Percentiles rank a stretch among this genome's conserved stretches.
Evolutionary conservation across 345 rosid genomes (phyloP).

Genomic region (Erucastrum elatum): DNA sequence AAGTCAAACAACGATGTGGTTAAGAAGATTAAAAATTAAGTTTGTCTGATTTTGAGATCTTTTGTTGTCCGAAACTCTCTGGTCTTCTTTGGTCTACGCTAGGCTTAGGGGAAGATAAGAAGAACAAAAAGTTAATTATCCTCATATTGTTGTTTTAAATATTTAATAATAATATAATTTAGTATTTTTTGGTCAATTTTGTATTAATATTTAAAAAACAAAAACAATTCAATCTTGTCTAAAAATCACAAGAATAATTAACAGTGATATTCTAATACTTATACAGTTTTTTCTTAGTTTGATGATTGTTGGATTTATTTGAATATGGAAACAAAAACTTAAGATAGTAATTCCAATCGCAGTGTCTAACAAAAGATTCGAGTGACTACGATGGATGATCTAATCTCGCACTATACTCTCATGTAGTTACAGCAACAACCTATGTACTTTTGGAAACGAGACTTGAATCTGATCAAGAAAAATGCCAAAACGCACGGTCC

Average conservation of each 20-base stretch:
- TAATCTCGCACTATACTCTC: neutral
- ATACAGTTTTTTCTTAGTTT: no score
- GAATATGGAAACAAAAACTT: neutral
- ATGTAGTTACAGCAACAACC: constrained; percentile 20
- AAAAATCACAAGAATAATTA: no score
- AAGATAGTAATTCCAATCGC: neutral
- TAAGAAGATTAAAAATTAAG: neutral
- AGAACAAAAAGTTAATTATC: neutral
- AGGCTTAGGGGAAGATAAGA: neutral
- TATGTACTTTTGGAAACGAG: constrained; percentile 20
- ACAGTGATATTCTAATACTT: no score
- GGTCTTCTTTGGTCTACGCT: constrained; percentile 24
- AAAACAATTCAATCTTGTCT: no score
- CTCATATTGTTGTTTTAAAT: no score
- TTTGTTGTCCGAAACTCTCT: constrained; percentile 28
- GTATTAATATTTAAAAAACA: no score
- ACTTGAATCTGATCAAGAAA: constrained; percentile 9
- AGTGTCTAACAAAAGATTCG: constrained; percentile 3
- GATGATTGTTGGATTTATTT: neutral
- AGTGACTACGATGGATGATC: constrained; percentile 9
- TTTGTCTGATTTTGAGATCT: constrained; percentile 8
- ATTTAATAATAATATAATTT: no score
- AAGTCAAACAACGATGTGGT: constrained; percentile 27
- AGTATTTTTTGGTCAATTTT: no score
- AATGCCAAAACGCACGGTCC: constrained; percentile 17